Percentiles rank a stretch among this genome's conserved stretches.
These are phyloP conservation scores for Cyberlindnera mrakii DNA, from an alignment of 805 yeast genomes.

Conservation along the genomic window DNA sequence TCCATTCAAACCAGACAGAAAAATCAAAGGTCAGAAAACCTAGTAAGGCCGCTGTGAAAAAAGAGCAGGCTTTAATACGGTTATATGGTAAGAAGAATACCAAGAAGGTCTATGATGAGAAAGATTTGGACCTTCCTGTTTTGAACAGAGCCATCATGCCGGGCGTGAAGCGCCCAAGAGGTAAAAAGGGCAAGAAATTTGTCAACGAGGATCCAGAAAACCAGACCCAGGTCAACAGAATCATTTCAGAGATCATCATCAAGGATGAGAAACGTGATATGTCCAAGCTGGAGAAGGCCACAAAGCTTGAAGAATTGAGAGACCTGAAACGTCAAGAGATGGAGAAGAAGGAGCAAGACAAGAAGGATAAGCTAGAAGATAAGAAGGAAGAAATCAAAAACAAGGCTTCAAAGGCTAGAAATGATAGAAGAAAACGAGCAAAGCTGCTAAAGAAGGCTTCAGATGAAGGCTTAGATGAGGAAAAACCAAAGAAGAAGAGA, in stretches of 20 bases:
- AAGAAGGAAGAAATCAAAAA: constrained; percentile 73
- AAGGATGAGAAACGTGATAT: constrained; percentile 72
- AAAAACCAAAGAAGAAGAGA: constrained; percentile 29
- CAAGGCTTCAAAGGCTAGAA: constrained; percentile 66
- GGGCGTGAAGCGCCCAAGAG: constrained; percentile 68
- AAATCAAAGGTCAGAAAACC: constrained; percentile 47
- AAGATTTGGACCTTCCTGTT: constrained; percentile 71
- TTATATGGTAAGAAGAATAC: constrained; percentile 55
- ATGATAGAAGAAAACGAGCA: constrained; percentile 55
- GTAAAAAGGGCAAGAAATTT: constrained; percentile 84
- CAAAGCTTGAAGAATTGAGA: constrained; percentile 84
- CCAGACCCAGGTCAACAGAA: constrained; percentile 51
- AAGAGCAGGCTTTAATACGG: constrained; percentile 57
- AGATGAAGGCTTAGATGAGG: background rate
- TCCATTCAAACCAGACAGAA: constrained; percentile 35
- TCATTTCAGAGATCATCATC: constrained; percentile 78
- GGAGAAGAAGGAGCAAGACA: constrained; percentile 73
- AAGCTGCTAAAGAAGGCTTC: constrained; percentile 17
- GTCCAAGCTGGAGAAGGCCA: constrained; percentile 84
- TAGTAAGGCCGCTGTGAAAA: constrained; percentile 49
- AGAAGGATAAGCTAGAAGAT: constrained; percentile 61
- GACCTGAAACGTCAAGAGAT: constrained; percentile 82
- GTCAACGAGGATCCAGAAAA: constrained; percentile 56
- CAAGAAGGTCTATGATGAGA: constrained; percentile 55
- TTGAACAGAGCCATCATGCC: constrained; percentile 82